Percentiles rank a stretch among this genome's conserved stretches.
These are phyloP conservation scores for Emergomyces africanus DNA, from an alignment of 2,329 filamentous ascomycete species.

Conservation along the genomic window DNA sequence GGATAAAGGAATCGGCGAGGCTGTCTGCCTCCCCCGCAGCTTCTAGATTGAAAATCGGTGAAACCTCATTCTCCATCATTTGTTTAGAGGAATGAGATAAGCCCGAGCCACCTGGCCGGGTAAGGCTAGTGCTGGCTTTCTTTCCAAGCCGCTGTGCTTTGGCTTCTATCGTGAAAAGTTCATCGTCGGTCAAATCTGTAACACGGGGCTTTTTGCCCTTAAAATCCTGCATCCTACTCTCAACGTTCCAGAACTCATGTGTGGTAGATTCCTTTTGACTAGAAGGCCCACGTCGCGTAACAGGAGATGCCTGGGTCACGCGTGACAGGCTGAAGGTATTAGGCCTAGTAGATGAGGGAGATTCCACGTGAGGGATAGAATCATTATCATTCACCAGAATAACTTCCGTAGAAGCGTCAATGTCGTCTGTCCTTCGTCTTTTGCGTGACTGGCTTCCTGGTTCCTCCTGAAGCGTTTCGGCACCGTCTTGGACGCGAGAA, in stretches of 20 bases:
- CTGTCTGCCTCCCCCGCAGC: neutral
- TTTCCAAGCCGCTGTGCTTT: neutral
- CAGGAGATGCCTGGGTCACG: neutral
- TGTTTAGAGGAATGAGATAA: neutral
- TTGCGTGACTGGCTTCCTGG: slow-evolving; percentile 4
- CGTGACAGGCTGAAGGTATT: neutral
- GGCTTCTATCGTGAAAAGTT: neutral
- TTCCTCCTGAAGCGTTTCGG: neutral
- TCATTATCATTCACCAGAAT: slow-evolving; percentile 1
- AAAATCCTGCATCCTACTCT: neutral
- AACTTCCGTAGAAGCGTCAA: neutral
- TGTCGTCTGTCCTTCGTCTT: slow-evolving; percentile 4
- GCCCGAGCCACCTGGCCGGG: neutral
- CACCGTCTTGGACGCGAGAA: neutral
- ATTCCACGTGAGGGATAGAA: neutral
- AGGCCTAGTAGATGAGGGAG: neutral
- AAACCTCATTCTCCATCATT: neutral
- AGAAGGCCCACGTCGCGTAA: neutral
- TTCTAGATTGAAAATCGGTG: neutral
- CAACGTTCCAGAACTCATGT: neutral
- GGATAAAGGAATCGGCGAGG: neutral
- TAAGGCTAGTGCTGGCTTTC: neutral
- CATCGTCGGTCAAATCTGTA: neutral
- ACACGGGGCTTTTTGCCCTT: neutral
- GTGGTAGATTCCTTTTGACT: neutral